Conservation (phyloP, 2,329 filamentous ascomycete genomes). For the Berkeleyomyces rouxiae region DNA sequence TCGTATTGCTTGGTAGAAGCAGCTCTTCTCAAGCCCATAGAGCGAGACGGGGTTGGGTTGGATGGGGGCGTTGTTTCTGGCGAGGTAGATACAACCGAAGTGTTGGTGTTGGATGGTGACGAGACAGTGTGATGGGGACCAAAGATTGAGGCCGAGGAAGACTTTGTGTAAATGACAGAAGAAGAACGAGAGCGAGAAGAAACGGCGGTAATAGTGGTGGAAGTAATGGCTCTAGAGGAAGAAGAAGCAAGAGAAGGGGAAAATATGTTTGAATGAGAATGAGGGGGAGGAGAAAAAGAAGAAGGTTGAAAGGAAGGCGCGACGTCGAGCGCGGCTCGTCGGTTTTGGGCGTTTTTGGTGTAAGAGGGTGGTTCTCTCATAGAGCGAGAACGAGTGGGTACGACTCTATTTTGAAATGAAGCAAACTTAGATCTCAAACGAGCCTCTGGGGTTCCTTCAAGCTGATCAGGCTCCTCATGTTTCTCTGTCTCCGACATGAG, state of each 20-base stretch:
- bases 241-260: constrained; percentile 7
- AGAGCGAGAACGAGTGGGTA: constrained; percentile 3
- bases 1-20: constrained; percentile 13
- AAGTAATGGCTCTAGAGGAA: background rate
- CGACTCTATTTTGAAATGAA: constrained; percentile 7
- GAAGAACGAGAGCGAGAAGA: constrained; percentile 1
- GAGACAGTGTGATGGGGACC: background rate
- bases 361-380: constrained; percentile 8
- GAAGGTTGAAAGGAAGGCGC: background rate
- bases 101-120: background rate
- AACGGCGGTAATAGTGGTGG: background rate
- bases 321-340: constrained; percentile 1
- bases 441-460: constrained; percentile 6
- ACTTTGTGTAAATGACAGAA: constrained; percentile 2
- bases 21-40: constrained; percentile 9
- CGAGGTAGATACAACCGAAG: background rate
- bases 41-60: background rate
- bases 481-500: constrained; percentile 1
- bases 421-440: constrained; percentile 3
- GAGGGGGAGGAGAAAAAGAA: background rate
- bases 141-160: background rate
- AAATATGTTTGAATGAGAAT: constrained; percentile 7
- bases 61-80: background rate
- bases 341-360: background rate
- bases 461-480: constrained; percentile 12